Evolutionary conservation across 371 early-diverging fungal genomes (phyloP).

Genomic region (Actinomortierella ambigua): DNA sequence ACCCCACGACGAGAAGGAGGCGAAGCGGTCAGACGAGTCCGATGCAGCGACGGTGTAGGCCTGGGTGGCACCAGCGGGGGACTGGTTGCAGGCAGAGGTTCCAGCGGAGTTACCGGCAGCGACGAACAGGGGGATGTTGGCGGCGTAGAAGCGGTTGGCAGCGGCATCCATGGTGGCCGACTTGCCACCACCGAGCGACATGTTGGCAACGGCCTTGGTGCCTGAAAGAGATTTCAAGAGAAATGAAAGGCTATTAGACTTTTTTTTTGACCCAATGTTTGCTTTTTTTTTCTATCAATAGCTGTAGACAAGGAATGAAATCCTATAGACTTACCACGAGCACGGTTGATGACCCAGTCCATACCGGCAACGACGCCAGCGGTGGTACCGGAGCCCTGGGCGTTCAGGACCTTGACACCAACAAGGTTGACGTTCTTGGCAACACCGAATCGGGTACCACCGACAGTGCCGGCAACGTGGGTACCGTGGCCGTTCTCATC

Average conservation of each 20-base stretch:
- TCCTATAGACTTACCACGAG: conserved; percentile 9
- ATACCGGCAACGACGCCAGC: conserved; percentile 75
- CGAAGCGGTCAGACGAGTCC: conserved; percentile 67
- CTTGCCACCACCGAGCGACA: conserved; percentile 79
- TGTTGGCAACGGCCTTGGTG: conserved; percentile 67
- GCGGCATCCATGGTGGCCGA: conserved; percentile 76
- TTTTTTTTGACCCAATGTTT: background rate
- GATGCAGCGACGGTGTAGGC: conserved; percentile 90
- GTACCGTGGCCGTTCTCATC: conserved; percentile 78
- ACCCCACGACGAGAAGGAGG: conserved; percentile 67
- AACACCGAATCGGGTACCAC: conserved; percentile 77
- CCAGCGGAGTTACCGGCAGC: conserved; percentile 92
- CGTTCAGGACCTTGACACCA: conserved; percentile 84
- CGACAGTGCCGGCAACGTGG: conserved; percentile 76
- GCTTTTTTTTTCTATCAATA: conserved; percentile 11
- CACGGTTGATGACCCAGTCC: conserved; percentile 62
- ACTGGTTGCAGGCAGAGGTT: conserved; percentile 79
- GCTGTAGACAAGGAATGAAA: too few relatives aligned
- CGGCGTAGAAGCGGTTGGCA: conserved; percentile 59
- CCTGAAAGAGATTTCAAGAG: too few relatives aligned
- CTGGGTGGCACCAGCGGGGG: conserved; percentile 79
- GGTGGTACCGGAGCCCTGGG: conserved; percentile 69
- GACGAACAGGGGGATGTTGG: conserved; percentile 55
- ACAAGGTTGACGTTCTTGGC: conserved; percentile 85
- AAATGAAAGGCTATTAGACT: too few relatives aligned